Base-by-base conservation (phyloP, 768 basidiomycete species). In the Pholiota molesta region DNA sequence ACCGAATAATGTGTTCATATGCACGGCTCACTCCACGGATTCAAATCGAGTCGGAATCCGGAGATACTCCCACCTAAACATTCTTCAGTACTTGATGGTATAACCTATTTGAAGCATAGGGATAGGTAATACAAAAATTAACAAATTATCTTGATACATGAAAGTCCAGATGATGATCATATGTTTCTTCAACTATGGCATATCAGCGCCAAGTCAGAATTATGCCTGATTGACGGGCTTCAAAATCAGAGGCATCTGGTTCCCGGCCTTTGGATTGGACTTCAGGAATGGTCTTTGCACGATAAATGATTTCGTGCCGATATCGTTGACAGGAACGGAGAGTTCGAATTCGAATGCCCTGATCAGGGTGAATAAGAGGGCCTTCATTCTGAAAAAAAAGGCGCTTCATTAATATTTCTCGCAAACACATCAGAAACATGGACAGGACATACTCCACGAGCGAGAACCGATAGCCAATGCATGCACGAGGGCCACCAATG, bases 401-500 rank as follows among this genome's bases (percentile, higher is more conserved):
- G 35, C 10, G 5, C 35, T 37, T 37, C 35, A 37, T 37, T 10
- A 37, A 37, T 13, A 37, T 37, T 37, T 37, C 11, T 13, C 13
- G 35, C 35, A 37, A 14, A 37, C 14, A 37, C 35, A 13, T 37
- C 11, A 37, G 14, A 13, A 37, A 13, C 7, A 49, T 23, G 47
- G 42, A 49, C 7, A 19, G 21, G 19, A 14, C 47, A 13, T 49
- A 86, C 84, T 87, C 86, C 16, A 83, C 74, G 21, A 89, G 71
- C 14, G 89, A 78, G 68, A 90, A 90, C 3, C 85, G 81, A 68
- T 83, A 89, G 0, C 88, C 88, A 37, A 90, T 89, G 62, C 89
- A 91, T 0, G 86, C 80, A 19, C 81, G 79, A 14, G 86, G 84
- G 5, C 89, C 89, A 35, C 86, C 86, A 2, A 87, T 65, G 78